These are phyloP conservation scores for Aspergillus bertholletiae DNA, from an alignment of 495 filamentous ascomycete species.

Conservation along the genomic window DNA sequence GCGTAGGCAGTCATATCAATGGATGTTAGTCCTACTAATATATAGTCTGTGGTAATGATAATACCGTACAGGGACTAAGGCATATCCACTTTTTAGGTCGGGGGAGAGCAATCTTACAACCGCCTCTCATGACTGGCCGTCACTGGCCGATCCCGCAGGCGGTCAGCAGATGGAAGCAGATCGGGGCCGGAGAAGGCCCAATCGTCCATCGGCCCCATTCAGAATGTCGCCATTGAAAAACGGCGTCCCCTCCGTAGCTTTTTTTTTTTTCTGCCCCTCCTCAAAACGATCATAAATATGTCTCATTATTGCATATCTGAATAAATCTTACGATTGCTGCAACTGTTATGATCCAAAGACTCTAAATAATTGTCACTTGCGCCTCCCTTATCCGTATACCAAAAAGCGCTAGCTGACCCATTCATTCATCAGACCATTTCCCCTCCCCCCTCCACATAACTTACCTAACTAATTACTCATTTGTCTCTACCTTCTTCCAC, in stretches of 20 bases:
- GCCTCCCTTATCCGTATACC: neutral
- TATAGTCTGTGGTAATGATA: too few species aligned
- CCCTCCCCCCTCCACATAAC: neutral
- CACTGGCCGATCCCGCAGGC: constrained; percentile 3
- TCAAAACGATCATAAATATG: neutral
- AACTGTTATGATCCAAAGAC: neutral
- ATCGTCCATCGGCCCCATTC: neutral
- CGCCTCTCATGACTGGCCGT: neutral
- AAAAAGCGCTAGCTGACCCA: neutral
- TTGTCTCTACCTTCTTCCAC: neutral
- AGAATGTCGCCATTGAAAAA: constrained; percentile 1
- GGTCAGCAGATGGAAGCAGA: constrained; percentile 6
- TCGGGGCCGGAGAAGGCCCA: constrained; percentile 3
- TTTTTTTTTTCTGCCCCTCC: constrained; percentile 5
- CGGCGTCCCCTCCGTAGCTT: neutral
- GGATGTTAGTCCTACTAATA: too few species aligned
- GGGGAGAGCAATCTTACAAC: too few species aligned
- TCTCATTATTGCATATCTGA: neutral
- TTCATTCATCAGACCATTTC: neutral
- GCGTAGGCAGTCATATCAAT: too few species aligned
- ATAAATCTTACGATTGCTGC: neutral
- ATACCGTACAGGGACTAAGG: neutral
- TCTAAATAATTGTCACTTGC: neutral
- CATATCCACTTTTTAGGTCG: too few species aligned
- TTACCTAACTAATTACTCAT: neutral